Evolutionary conservation across 2,329 filamentous ascomycete species (phyloP).

Genomic region (Colletotrichum liriopes): DNA sequence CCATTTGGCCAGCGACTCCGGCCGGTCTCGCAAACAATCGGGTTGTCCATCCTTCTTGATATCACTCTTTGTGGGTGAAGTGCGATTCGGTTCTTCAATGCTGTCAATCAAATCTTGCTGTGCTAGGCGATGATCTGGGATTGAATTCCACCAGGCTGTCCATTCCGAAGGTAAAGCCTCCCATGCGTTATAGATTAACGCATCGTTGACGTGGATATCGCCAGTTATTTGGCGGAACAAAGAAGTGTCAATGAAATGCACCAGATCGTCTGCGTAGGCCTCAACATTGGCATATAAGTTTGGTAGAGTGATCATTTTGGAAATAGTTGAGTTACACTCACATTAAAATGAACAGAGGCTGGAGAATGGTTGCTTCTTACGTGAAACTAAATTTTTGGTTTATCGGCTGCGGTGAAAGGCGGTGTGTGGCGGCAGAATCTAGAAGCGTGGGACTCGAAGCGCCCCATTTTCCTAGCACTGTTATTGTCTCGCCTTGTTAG

Average conservation of each 20-base stretch:
- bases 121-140: slow-evolving; percentile 49
- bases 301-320: slow-evolving; percentile 12
- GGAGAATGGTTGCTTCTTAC: too few species aligned
- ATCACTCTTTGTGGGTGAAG: fast-evolving
- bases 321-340: too few species aligned
- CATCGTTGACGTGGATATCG: slow-evolving; percentile 54
- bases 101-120: slow-evolving; percentile 51
- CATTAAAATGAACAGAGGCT: not conserved
- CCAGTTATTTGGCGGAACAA: slow-evolving; percentile 52
- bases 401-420: not conserved
- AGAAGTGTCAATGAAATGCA: slow-evolving; percentile 47
- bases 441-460: not conserved
- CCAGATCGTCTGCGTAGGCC: slow-evolving; percentile 46
- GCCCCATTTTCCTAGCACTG: not conserved
- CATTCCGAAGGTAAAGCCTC: slow-evolving; percentile 49
- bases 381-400: not conserved
- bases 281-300: not conserved
- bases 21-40: not conserved
- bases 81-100: slow-evolving; percentile 44
- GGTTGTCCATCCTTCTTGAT: fast-evolving
- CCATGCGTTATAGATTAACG: slow-evolving; percentile 51
- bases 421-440: not conserved
- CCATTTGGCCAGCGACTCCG: slow-evolving; percentile 27
- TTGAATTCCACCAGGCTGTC: slow-evolving; percentile 50
- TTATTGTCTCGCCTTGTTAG: too few species aligned